These are phyloP conservation scores for Trypanosoma scelopori DNA, from an alignment of 208 protist species.

Conservation along the genomic window DNA sequence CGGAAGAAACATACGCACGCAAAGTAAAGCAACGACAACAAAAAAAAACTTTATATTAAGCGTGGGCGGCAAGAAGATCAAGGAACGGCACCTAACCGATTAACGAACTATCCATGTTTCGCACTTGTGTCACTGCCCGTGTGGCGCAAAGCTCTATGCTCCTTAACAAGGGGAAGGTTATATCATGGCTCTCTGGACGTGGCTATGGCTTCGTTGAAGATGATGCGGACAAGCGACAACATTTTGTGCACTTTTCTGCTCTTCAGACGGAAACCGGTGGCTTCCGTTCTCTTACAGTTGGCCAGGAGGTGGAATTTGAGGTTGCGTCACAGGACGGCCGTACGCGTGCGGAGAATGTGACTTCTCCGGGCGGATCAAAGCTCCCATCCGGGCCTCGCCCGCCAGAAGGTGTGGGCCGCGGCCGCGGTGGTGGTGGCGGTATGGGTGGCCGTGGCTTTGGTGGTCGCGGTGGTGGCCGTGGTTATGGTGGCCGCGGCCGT, in stretches of 20 bases:
- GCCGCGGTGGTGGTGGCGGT: slow-evolving; percentile 39
- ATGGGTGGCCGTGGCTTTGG: slow-evolving; percentile 30
- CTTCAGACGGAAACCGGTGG: slow-evolving; percentile 88
- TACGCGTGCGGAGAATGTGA: slow-evolving; percentile 90
- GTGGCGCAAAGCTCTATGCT: slow-evolving; percentile 56
- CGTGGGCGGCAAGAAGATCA: slow-evolving; percentile 3
- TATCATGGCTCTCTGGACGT: slow-evolving; percentile 87
- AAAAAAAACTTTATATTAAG: too few species aligned
- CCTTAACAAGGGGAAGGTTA: slow-evolving; percentile 86
- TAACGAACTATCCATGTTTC: slow-evolving; percentile 57
- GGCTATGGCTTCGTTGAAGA: slow-evolving; percentile 93
- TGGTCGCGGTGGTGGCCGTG: slow-evolving; percentile 3
- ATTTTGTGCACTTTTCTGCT: slow-evolving; percentile 92
- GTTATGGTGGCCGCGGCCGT: slow-evolving; percentile 12
- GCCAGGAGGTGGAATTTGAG: slow-evolving; percentile 92
- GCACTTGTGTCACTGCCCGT: slow-evolving; percentile 50
- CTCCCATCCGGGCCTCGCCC: slow-evolving; percentile 82
- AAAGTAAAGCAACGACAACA: background rate
- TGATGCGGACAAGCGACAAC: slow-evolving; percentile 87
- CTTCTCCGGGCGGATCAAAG: slow-evolving; percentile 68
- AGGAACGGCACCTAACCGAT: background rate
- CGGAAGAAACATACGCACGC: background rate
- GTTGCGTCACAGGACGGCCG: slow-evolving; percentile 83
- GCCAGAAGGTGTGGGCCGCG: slow-evolving; percentile 44
- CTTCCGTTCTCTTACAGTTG: slow-evolving; percentile 79